Percentiles rank a stretch among this genome's conserved stretches.
Evolutionary conservation across 2,329 filamentous ascomycete species (phyloP).

Genomic region (Talaromyces sp.): DNA sequence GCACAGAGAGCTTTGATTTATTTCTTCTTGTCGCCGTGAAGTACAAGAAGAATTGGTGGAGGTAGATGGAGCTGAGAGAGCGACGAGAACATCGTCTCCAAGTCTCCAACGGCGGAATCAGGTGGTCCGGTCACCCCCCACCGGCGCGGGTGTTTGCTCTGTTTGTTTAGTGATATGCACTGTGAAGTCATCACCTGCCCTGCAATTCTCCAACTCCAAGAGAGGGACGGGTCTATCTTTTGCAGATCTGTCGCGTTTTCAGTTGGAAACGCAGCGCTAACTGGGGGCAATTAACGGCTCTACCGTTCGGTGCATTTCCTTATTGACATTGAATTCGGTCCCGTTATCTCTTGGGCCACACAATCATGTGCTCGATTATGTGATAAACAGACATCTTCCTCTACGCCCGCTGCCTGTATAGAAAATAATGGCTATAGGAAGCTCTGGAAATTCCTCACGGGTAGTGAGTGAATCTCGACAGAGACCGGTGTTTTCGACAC

Average conservation of each 20-base stretch:
- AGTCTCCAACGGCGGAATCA: slow-evolving; percentile 1
- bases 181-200: slow-evolving; percentile 9
- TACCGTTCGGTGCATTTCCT: not conserved
- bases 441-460: slow-evolving; percentile 15
- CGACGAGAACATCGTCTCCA: not conserved
- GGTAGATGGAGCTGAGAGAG: not conserved
- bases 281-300: not conserved
- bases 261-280: not conserved
- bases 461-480: slow-evolving; percentile 26
- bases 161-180: slow-evolving; percentile 3
- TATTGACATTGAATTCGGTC: not conserved
- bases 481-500: slow-evolving; percentile 35
- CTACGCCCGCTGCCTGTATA: not conserved
- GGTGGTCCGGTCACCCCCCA: not conserved
- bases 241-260: not conserved
- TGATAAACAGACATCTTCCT: not conserved
- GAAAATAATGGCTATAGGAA: slow-evolving; percentile 18
- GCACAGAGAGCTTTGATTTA: not conserved
- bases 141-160: slow-evolving; percentile 7
- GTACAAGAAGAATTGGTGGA: not conserved
- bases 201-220: not conserved
- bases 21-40: not conserved
- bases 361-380: not conserved
- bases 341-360: not conserved
- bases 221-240: not conserved